These are phyloP conservation scores for Tuber indicum DNA, from an alignment of 495 filamentous ascomycete genomes.

Conservation along the genomic window DNA sequence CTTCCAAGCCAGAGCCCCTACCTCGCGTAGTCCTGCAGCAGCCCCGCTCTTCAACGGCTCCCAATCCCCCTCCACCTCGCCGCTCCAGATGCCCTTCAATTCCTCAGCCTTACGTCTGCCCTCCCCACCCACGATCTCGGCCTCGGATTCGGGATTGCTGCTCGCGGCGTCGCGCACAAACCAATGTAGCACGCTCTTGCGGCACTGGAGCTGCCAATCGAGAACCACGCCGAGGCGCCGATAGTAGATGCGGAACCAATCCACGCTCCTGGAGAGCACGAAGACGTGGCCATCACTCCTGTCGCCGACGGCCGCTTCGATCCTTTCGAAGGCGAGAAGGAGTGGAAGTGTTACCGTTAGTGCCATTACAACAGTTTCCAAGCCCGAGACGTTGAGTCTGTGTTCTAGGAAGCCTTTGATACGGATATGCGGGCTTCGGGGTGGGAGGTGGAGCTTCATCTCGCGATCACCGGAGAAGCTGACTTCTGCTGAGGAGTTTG, in stretches of 20 bases:
- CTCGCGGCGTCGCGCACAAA: conserved; percentile 36
- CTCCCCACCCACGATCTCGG: conserved; percentile 18
- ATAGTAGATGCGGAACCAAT: conserved; percentile 51
- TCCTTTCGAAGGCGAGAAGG: conserved; percentile 55
- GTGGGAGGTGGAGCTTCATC: conserved; percentile 53
- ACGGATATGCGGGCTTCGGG: conserved; percentile 67
- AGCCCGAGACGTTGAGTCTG: conserved; percentile 55
- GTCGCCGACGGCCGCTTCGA: conserved; percentile 48
- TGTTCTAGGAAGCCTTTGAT: conserved; percentile 59
- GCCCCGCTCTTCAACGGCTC: conserved; percentile 35
- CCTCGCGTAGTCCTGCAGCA: conserved; percentile 28
- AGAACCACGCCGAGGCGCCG: conserved; percentile 19
- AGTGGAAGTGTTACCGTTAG: conserved; percentile 63
- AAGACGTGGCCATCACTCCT: conserved; percentile 42
- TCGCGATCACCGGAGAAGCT: conserved; percentile 13
- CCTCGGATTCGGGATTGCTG: conserved; percentile 20
- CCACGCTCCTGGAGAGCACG: conserved; percentile 46
- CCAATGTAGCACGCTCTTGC: conserved; percentile 37
- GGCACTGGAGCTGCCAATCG: conserved; percentile 27
- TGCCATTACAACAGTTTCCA: conserved; percentile 52
- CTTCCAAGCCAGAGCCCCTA: conserved; percentile 21
- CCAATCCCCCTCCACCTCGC: conserved; percentile 35
- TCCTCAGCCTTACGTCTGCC: conserved; percentile 19
- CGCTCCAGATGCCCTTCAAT: conserved; percentile 33
- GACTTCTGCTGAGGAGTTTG: conserved; percentile 36